A percentile compares a stretch with the other conserved stretches of the same genome.
Evolutionary conservation across 768 basidiomycete species (phyloP).

Genomic region (Pulveroboletus sp.): DNA sequence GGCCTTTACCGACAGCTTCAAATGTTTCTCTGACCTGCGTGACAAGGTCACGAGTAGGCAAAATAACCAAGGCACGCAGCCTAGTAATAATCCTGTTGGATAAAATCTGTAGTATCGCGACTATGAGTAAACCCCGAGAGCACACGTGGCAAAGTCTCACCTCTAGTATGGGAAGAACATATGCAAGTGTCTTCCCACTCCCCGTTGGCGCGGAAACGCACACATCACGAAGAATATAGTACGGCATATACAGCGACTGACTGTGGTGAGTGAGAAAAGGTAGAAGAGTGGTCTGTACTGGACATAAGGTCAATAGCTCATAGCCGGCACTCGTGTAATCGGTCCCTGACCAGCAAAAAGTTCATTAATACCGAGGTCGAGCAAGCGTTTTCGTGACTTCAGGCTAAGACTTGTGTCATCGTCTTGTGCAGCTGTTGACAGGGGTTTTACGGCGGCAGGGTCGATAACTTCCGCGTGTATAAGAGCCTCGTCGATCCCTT

Average conservation of each 20-base stretch:
- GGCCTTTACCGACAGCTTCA: slow-evolving; percentile 78
- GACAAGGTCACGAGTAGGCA: slow-evolving; percentile 94
- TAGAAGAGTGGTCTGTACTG: slow-evolving; percentile 86
- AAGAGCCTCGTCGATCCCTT: slow-evolving; percentile 74
- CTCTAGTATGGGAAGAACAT: slow-evolving; percentile 89
- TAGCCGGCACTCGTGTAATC: neutral
- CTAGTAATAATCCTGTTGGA: slow-evolving; percentile 73
- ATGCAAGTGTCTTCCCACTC: slow-evolving; percentile 97
- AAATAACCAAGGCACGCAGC: slow-evolving; percentile 80
- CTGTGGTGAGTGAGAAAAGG: slow-evolving; percentile 67
- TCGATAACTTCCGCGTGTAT: slow-evolving; percentile 66
- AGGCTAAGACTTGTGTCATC: slow-evolving; percentile 50
- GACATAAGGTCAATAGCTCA: slow-evolving; percentile 15
- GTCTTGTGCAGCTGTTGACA: slow-evolving; percentile 37
- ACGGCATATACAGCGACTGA: slow-evolving; percentile 58
- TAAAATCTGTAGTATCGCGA: slow-evolving; percentile 47
- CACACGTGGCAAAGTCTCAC: slow-evolving; percentile 33
- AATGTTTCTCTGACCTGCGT: slow-evolving; percentile 90
- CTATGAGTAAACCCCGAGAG: neutral
- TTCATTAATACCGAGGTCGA: slow-evolving; percentile 76
- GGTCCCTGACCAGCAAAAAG: slow-evolving; percentile 75
- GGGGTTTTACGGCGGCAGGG: slow-evolving; percentile 41
- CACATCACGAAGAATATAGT: slow-evolving; percentile 66
- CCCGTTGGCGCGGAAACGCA: slow-evolving; percentile 97
- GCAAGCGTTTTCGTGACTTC: slow-evolving; percentile 56